Evolutionary conservation across 2,329 filamentous ascomycete species (phyloP), one percentile per base, ranked within the genome.

Genomic region (Aureobasidium subglaciale): DNA sequence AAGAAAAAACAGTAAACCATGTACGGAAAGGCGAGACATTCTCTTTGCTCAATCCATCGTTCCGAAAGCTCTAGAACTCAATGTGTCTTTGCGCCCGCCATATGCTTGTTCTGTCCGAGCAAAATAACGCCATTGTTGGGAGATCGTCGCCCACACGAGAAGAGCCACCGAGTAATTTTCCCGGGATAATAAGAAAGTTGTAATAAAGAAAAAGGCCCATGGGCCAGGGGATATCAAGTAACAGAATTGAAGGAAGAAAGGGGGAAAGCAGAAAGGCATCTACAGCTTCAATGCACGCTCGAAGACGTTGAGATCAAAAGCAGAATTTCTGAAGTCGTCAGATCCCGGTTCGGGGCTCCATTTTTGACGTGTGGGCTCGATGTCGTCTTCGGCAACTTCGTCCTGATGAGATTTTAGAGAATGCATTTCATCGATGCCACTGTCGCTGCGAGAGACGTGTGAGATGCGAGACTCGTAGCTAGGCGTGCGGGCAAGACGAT

Each of bases 401-500:
- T 45, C 30, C 10, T 55, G 30, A 24, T 42, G 27, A 5, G 27
- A 13, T 8, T 6, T n/a, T 7, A 40, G 27, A n/a, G 20, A 18
- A 13, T 35, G 27, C 22, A 45, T 43, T 3, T 50, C 54, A 13
- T 56, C 54, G 20, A 30, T 41, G 0, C 35, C 43, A 13, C 37
- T 56, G 13, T 56, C 53, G 20, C 42, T 56, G 20, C 41, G 41
- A 6, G 53, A 48, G 2, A 46, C 41, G 8, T 37, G 40, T 1
- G 53, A 56, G 16, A 46, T 48, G 13, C 42, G 42, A 8, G 54
- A 56, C 8, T 56, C 54, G 22, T 49, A 56, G 29, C 54, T 56
- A 18, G 54, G 54, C 8, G 54, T 49, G 20, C 54, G 54, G 25
- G 54, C 42, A n/a, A 56, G 42, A 27, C 59, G 57, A 52, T 58